Conservation (phyloP, 2,329 filamentous ascomycete genomes). For the Penicillium paneum region DNA sequence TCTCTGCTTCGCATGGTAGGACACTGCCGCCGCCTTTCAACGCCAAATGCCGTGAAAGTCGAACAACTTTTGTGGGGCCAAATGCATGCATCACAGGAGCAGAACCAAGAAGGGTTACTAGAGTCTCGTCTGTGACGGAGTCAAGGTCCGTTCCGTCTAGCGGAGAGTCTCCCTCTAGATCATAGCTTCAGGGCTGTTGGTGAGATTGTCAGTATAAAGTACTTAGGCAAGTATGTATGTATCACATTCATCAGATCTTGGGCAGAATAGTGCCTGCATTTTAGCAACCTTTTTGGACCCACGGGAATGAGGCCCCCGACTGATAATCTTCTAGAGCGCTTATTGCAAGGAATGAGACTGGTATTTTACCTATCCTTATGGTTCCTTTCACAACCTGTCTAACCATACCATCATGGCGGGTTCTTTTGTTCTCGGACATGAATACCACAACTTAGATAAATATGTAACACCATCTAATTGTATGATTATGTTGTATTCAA, state of each 20-base stretch:
- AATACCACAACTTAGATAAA: too few relatives aligned
- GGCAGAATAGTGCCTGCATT: neutral
- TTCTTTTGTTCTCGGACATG: too few relatives aligned
- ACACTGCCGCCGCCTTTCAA: slow-evolving; percentile 24
- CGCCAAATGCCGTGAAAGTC: slow-evolving; percentile 21
- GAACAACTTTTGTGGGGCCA: slow-evolving; percentile 22
- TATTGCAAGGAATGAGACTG: too few relatives aligned
- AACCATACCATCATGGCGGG: too few relatives aligned
- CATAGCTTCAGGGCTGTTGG: neutral
- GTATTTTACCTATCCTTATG: too few relatives aligned
- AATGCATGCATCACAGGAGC: slow-evolving; percentile 18
- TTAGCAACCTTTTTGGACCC: too few relatives aligned
- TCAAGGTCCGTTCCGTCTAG: slow-evolving; percentile 13
- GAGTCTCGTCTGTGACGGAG: slow-evolving; percentile 13
- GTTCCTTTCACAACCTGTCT: too few relatives aligned
- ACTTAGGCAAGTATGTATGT: too few relatives aligned
- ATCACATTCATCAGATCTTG: neutral
- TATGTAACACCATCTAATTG: too few relatives aligned
- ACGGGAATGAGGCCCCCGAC: too few relatives aligned
- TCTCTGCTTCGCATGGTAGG: slow-evolving; percentile 21
- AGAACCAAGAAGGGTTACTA: slow-evolving; percentile 11
- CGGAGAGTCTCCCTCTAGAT: slow-evolving; percentile 1
- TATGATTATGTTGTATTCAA: too few relatives aligned
- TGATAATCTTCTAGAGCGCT: too few relatives aligned
- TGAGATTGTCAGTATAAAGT: neutral